Conservation (phyloP, 495 filamentous ascomycete species). For the Penicillium nucicola region DNA sequence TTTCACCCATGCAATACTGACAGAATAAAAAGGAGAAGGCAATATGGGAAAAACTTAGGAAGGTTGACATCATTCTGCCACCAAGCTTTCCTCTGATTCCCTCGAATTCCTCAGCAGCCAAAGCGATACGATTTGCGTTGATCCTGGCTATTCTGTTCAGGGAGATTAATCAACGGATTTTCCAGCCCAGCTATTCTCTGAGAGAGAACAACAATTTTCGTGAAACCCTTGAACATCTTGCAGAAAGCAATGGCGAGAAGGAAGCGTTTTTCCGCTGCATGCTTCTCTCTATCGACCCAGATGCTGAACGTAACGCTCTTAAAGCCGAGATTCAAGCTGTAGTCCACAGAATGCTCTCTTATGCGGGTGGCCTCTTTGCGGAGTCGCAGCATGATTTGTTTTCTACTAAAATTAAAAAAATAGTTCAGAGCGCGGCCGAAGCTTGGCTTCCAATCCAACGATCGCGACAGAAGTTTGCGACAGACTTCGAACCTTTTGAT, state of each 20-base stretch:
- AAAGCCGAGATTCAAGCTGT: not conserved
- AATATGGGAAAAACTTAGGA: constrained; percentile 4
- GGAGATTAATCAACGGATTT: constrained; percentile 14
- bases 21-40: constrained; percentile 4
- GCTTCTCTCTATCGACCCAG: constrained; percentile 13
- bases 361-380: constrained; percentile 1
- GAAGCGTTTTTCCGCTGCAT: constrained; percentile 17
- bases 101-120: constrained; percentile 16
- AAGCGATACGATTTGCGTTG: constrained; percentile 15
- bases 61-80: constrained; percentile 1
- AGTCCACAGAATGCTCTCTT: constrained; percentile 6
- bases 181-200: constrained; percentile 14
- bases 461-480: constrained; percentile 10
- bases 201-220: constrained; percentile 5
- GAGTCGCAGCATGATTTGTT: constrained; percentile 9
- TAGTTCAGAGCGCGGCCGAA: constrained; percentile 11
- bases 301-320: constrained; percentile 1
- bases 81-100: constrained; percentile 3
- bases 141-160: constrained; percentile 15
- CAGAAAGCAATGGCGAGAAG: constrained; percentile 11
- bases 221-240: constrained; percentile 9
- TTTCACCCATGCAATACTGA: not conserved
- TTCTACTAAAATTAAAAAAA: constrained; percentile 4
- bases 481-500: constrained; percentile 11
- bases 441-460: constrained; percentile 11